A percentile compares a stretch with the other conserved stretches of the same genome.
These are phyloP conservation scores for Arabidopsis hybrid DNA, from an alignment of 441 rosid genomes.

Conservation along the genomic window DNA sequence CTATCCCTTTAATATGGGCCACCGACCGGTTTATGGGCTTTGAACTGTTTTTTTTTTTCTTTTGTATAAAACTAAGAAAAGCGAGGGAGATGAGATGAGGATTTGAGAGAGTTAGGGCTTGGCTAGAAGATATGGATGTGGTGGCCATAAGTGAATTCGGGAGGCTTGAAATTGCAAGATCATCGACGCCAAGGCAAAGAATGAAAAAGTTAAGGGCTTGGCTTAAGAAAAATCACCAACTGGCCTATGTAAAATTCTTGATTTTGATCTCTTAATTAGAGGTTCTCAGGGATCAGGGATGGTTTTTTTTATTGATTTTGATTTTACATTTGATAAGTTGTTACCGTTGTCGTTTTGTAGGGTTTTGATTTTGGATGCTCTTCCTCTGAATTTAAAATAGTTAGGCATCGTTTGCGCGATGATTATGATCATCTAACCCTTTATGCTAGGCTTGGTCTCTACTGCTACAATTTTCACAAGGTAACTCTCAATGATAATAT, in stretches of 20 bases:
- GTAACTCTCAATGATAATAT: neutral
- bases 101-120: neutral
- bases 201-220: neutral
- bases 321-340: too few relatives aligned
- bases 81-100: too few relatives aligned
- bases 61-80: too few relatives aligned
- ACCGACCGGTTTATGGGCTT: too few relatives aligned
- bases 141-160: neutral
- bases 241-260: neutral
- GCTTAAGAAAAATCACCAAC: neutral
- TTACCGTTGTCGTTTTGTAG: neutral
- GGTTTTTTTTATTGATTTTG: neutral
- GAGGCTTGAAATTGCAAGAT: neutral
- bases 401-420: neutral
- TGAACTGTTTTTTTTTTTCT: too few relatives aligned
- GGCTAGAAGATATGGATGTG: neutral
- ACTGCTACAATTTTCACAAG: conserved; percentile 21
- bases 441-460: conserved; percentile 12
- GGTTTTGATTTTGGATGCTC: conserved; percentile 2
- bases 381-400: neutral
- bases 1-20: too few relatives aligned
- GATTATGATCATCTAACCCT: neutral
- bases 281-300: too few relatives aligned
- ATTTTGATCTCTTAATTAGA: too few relatives aligned
- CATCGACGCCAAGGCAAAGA: neutral